Evolutionary conservation across 768 basidiomycete species (phyloP).

Genomic region (Suillus cothurnatus): DNA sequence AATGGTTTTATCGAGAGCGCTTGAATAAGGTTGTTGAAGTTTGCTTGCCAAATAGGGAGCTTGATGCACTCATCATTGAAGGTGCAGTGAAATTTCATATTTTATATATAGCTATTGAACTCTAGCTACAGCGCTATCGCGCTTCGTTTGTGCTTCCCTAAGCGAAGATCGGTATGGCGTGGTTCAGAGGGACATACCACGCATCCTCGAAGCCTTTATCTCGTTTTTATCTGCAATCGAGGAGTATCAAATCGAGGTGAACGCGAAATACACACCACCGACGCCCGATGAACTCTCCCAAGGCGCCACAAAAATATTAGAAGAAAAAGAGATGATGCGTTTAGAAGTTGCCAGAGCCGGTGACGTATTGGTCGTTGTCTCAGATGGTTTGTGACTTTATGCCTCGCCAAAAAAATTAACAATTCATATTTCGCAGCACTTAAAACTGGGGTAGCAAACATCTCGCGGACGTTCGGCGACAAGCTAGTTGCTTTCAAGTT

Average conservation of each 20-base stretch:
- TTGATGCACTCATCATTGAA: constrained; percentile 64
- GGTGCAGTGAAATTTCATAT: constrained; percentile 39
- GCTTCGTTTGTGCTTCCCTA: constrained; percentile 70
- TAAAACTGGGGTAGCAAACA: constrained; percentile 64
- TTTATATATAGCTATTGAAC: neutral
- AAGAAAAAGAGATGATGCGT: constrained; percentile 40
- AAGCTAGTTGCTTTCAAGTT: constrained; percentile 79
- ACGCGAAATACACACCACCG: constrained; percentile 40
- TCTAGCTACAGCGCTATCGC: constrained; percentile 55
- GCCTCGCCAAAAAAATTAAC: constrained; percentile 3
- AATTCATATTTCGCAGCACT: constrained; percentile 44
- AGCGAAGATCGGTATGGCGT: constrained; percentile 81
- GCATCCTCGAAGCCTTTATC: constrained; percentile 75
- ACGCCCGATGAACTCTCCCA: constrained; percentile 33
- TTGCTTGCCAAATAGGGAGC: constrained; percentile 58
- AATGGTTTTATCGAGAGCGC: constrained; percentile 65
- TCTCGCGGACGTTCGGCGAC: constrained; percentile 74
- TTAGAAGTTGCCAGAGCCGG: constrained; percentile 57
- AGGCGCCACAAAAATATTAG: constrained; percentile 36
- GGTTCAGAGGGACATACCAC: constrained; percentile 84
- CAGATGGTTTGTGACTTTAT: constrained; percentile 52
- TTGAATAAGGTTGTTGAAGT: constrained; percentile 53
- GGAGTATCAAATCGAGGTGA: constrained; percentile 58
- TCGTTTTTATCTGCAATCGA: constrained; percentile 70
- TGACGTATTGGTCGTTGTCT: constrained; percentile 54